These are phyloP conservation scores for Monilinia fructicola DNA, from an alignment of 2,329 filamentous ascomycete species.

Conservation along the genomic window DNA sequence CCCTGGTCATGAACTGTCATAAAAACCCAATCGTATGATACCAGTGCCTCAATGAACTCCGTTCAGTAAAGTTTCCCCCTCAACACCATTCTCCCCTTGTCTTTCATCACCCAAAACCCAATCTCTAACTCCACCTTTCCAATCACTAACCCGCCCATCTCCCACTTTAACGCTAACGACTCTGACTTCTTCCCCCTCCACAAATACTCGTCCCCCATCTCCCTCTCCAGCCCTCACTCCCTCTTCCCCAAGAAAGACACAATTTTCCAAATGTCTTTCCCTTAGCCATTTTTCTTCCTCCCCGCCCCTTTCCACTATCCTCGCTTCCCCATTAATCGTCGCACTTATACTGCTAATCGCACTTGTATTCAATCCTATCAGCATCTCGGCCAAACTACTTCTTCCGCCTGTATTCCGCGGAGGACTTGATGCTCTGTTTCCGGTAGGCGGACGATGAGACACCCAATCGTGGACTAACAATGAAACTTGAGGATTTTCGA, in stretches of 20 bases:
- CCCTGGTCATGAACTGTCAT: not conserved
- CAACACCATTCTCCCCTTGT: constrained; percentile 20
- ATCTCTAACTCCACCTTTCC: constrained; percentile 90
- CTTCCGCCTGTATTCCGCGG: constrained; percentile 60
- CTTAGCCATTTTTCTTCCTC: constrained; percentile 85
- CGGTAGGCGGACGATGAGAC: constrained; percentile 83
- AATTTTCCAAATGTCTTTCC: constrained; percentile 83
- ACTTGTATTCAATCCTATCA: constrained; percentile 88
- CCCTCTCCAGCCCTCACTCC: constrained; percentile 44
- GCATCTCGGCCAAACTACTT: constrained; percentile 75
- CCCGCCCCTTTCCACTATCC: constrained; percentile 68
- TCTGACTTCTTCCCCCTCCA: constrained; percentile 78
- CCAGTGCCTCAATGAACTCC: constrained; percentile 28
- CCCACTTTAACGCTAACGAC: constrained; percentile 84
- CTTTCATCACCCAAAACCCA: constrained; percentile 48
- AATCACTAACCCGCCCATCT: constrained; percentile 87
- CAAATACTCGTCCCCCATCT: constrained; percentile 63
- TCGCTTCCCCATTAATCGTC: constrained; percentile 87
- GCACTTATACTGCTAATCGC: constrained; percentile 86
- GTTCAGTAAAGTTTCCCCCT: constrained; percentile 33
- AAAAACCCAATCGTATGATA: not conserved
- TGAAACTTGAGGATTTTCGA: constrained; percentile 82
- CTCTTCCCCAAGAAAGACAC: constrained; percentile 72
- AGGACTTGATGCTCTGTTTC: constrained; percentile 56
- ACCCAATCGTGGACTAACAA: constrained; percentile 99